Base-by-base conservation (phyloP, 495 filamentous ascomycete species). In the Penicillium antarcticum region DNA sequence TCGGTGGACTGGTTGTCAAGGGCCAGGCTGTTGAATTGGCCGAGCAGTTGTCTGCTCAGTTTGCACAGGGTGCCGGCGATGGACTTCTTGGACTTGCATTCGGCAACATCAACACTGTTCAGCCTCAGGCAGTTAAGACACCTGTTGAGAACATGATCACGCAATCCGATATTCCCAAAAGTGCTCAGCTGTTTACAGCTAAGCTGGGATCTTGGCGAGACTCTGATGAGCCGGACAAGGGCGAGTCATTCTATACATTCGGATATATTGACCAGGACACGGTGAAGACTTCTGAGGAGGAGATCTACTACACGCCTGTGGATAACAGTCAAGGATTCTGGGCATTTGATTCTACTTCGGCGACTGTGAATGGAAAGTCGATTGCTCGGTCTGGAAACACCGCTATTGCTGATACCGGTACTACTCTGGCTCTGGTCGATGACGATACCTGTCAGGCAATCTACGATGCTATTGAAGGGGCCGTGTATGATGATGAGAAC, bases 371-470 rank as follows among this genome's bases (percentile, higher is more conserved):
- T 56, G 84, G 83, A 55, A 76, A 83, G 55, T 72, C 72, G 6
- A 65, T 88, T 41, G 17, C 63, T 4, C 75, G 79, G 9, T 61
- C 73, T n/a, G 77, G 76, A 21, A 92, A 90, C 69, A 87, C 72
- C n/a, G 86, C 88, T 45, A 89, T 92, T 50, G 86, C 84, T 40
- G 88, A 92, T 66, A 92, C 88, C 3, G 88, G 87, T 50, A 90
- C 87, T 32, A 87, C 86, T 1, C 77, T 92, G 42, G 81, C 82
- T 2, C 79, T 92, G 39, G 71, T 92, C 26, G 78, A 84, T 42
- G 88, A 92, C 64, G 61, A 59, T 3, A 76, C 80, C 14, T 86
- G 82, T 66, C 68, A 86, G 55, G 82, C 79, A 10, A 77, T 92
- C 58, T 92, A 92, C 65, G 70, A 75, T 44, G 73, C 81, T 33